Evolutionary conservation across 768 basidiomycete genomes (phyloP), one percentile per base, ranked within the genome.

Genomic region (Lentinula guzmanii): DNA sequence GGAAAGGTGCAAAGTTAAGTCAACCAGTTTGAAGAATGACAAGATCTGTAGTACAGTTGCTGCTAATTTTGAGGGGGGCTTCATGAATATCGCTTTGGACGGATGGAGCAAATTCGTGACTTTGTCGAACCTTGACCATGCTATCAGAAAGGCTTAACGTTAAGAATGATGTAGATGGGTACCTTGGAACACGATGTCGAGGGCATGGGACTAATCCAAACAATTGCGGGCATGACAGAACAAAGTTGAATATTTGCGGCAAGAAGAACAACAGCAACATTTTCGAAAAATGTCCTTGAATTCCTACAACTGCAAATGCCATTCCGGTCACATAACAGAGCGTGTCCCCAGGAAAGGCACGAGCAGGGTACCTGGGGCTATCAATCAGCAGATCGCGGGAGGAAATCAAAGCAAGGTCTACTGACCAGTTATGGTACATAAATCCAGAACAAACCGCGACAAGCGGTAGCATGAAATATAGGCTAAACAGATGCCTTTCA

Each of bases 271-370:
- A 77, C 61, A 98, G 81, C 8, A 99, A 77, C 0, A 97, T 99
- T 75, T 99, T 99, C 58, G 93, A 93, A 73, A 95, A 98, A 73
- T 99, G 97, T 0, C 91, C 94, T 69, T 97, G 93, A 64, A 99
- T 98, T 24, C 94, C 95, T 35, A 96, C 95, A 8, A 97, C 95
- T 0, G 97, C 90, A 71, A 99, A 98, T 4, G 97, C 93, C 97
- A 99, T 99, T 62, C 97, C 97, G 0, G 94, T 86, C 43, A 98
- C 87, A 76, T 99, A 99, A 73, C 97, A 99, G 34, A 99, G 81
- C 4, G 97, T 99, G 71, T 99, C 97, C 2, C 97, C 97, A 0
- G 95, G 91, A 70, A 98, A 99, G 0, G 85, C 93, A 21, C 90
- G 83, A 9, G 97, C 95, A 5, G 97, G 97, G 71, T 96, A 98